Percentiles rank a stretch among this genome's conserved stretches.
Evolutionary conservation across 768 basidiomycete species (phyloP).

Genomic region (Leccinellum rugosiceps): DNA sequence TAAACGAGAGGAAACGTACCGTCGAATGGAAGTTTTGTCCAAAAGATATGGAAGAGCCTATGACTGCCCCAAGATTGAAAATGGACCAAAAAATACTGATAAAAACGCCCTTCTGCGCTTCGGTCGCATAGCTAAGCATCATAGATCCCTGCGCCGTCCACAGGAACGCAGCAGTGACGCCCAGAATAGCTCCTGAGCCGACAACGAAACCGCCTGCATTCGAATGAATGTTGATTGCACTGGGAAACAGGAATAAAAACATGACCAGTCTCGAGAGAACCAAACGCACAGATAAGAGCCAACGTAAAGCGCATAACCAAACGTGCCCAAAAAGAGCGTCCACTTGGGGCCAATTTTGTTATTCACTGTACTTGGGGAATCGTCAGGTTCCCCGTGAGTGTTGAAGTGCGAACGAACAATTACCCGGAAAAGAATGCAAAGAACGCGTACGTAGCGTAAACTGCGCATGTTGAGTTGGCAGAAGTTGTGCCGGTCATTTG

Average conservation of each 20-base stretch:
- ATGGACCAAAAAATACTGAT: slow-evolving; percentile 83
- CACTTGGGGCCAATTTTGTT: slow-evolving; percentile 75
- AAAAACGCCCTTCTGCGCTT: slow-evolving; percentile 70
- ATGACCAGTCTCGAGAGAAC: neutral
- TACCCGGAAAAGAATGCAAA: slow-evolving; percentile 67
- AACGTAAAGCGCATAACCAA: slow-evolving; percentile 76
- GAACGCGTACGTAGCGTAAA: slow-evolving; percentile 65
- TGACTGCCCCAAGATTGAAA: slow-evolving; percentile 81
- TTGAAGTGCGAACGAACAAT: slow-evolving; percentile 27
- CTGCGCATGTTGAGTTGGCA: slow-evolving; percentile 68
- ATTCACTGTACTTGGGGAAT: slow-evolving; percentile 58
- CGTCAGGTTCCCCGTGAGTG: neutral
- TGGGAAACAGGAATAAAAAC: slow-evolving; percentile 22
- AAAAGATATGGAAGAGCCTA: slow-evolving; percentile 72
- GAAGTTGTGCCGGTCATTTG: slow-evolving; percentile 62
- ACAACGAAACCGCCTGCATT: slow-evolving; percentile 62
- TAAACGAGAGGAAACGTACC: neutral
- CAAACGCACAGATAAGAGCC: slow-evolving; percentile 62
- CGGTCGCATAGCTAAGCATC: slow-evolving; percentile 82
- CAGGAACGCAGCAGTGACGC: slow-evolving; percentile 65
- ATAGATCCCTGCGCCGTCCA: slow-evolving; percentile 87
- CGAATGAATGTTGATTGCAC: slow-evolving; percentile 68
- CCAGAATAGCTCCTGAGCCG: slow-evolving; percentile 69
- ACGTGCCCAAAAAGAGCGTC: slow-evolving; percentile 72
- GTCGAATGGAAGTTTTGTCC: slow-evolving; percentile 56